Evolutionary conservation across 2,329 filamentous ascomycete genomes (phyloP).

Genomic region (Xylariaceae sp.): DNA sequence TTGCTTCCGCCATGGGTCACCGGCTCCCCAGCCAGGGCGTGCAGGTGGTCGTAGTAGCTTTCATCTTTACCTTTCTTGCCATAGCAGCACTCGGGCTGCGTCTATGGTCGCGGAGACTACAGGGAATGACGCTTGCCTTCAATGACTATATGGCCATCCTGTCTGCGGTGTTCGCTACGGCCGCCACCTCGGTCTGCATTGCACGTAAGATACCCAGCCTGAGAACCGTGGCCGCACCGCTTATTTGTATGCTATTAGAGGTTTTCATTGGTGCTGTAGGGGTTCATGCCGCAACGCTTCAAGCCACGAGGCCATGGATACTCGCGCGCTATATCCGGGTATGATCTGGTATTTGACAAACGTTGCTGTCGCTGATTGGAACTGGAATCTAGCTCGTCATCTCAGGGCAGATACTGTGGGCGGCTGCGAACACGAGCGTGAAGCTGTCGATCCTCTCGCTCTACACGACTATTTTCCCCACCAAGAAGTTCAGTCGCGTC

Average conservation of each 20-base stretch:
- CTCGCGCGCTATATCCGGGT: too few relatives aligned
- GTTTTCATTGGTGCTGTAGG: too few relatives aligned
- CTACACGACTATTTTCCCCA: constrained; percentile 18
- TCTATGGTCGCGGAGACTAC: constrained; percentile 15
- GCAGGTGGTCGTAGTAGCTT: neutral
- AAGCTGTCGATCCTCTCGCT: constrained; percentile 21
- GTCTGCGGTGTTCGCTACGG: constrained; percentile 2
- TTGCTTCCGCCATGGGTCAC: too few relatives aligned
- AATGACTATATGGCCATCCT: constrained; percentile 19
- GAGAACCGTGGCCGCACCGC: too few relatives aligned
- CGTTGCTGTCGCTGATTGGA: neutral
- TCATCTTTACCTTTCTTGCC: constrained; percentile 4
- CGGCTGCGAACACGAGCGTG: constrained; percentile 16
- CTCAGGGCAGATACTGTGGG: constrained; percentile 13
- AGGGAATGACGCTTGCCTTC: constrained; percentile 8
- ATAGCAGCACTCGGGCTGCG: constrained; percentile 10
- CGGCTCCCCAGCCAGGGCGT: neutral
- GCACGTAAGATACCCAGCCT: too few relatives aligned
- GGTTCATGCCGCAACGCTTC: too few relatives aligned
- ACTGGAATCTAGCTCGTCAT: neutral
- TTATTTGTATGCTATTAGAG: too few relatives aligned
- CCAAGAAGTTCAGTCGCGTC: neutral
- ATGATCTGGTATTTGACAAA: too few relatives aligned
- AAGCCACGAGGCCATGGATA: too few relatives aligned
- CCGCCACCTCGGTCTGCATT: too few relatives aligned